These are phyloP conservation scores for Pulicaria dysenterica DNA, from an alignment of 129 eudicot species.

Conservation along the genomic window DNA sequence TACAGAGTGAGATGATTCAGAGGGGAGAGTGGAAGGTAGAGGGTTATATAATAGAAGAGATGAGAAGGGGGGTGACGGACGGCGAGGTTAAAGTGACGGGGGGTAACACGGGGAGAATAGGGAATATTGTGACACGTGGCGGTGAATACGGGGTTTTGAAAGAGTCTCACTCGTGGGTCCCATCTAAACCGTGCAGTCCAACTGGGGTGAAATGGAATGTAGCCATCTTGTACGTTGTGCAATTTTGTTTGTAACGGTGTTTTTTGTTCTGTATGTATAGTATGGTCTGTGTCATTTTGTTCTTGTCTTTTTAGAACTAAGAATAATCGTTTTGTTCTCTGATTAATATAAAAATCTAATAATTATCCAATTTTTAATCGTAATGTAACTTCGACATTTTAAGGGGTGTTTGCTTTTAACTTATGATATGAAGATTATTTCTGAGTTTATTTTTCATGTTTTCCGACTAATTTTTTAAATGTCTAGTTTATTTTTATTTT, in stretches of 20 bases:
- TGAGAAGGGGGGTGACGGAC: constrained; percentile 32
- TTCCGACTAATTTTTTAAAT: no score
- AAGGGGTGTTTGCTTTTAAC: no score
- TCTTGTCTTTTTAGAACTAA: constrained; percentile 12
- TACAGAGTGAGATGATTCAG: constrained; percentile 4
- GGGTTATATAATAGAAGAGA: constrained; percentile 34
- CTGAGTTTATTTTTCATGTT: no score
- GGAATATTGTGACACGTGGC: constrained; percentile 33
- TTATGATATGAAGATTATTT: no score
- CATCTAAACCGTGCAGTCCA: not conserved
- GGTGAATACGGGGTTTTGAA: constrained; percentile 8
- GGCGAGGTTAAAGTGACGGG: constrained; percentile 36
- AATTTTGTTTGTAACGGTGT: constrained; percentile 38
- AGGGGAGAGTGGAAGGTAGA: not conserved
- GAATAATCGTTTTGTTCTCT: constrained; percentile 28
- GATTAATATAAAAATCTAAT: no score
- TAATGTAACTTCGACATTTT: not conserved
- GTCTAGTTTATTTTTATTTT: no score
- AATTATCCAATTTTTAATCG: not conserved
- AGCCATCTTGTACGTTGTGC: constrained; percentile 33
- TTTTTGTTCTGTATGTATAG: constrained; percentile 24
- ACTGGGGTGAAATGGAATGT: constrained; percentile 26
- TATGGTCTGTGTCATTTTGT: constrained; percentile 22
- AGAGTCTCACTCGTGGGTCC: constrained; percentile 11
- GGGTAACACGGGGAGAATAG: constrained; percentile 8